These are phyloP conservation scores for Lathyrus aphaca DNA, from an alignment of 306 rosid species.

Conservation along the genomic window DNA sequence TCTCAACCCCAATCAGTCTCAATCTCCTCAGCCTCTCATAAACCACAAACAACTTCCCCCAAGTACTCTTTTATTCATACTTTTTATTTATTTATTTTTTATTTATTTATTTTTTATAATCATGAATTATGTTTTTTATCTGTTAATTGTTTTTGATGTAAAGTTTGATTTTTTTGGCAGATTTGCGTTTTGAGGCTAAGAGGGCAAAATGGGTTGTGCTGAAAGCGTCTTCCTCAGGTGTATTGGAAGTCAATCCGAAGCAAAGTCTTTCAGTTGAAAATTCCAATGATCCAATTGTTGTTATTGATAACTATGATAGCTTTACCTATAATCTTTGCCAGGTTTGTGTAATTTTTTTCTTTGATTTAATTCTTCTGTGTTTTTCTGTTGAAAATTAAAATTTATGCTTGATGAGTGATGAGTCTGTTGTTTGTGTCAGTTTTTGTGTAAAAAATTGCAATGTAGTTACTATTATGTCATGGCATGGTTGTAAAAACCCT, in stretches of 20 bases:
- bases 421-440: not conserved
- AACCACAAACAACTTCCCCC: not conserved
- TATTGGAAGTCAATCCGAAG: constrained; percentile 18
- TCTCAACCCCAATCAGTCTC: constrained; percentile 28
- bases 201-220: constrained; percentile 49
- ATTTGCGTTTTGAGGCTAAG: constrained; percentile 33
- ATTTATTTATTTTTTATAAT: not conserved
- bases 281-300: constrained; percentile 45
- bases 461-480: not conserved
- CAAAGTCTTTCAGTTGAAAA: constrained; percentile 20
- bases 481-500: not conserved
- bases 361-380: not conserved
- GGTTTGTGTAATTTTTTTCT: constrained; percentile 46
- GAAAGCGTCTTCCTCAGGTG: constrained; percentile 36
- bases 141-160: not conserved
- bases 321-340: constrained; percentile 96
- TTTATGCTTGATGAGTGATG: constrained; percentile 11
- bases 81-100: not conserved
- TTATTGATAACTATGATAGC: constrained; percentile 66
- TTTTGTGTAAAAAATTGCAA: not conserved
- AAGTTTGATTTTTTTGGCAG: constrained; percentile 41
- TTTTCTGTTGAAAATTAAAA: not conserved
- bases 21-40: constrained; percentile 26
- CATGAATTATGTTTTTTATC: not conserved
- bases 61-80: not conserved